phyloP scores from a whole-genome alignment of 257 asterid species.

The Apocynum venetum region DNA sequence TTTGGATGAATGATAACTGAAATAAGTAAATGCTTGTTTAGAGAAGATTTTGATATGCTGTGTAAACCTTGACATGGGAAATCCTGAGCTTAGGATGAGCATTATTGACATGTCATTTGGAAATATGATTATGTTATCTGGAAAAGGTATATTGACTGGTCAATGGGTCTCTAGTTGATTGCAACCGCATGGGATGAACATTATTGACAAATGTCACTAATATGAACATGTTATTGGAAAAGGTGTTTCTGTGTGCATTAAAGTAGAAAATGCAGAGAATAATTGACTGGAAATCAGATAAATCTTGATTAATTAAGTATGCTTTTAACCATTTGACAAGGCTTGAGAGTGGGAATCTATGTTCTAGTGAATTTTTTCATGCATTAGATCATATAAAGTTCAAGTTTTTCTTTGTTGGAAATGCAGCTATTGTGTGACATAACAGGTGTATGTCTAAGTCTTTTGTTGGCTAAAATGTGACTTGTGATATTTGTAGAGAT shows the following conservation, averaged over 20 bases:
- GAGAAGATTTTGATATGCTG: neutral
- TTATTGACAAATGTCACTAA: neutral
- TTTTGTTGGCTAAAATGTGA: neutral
- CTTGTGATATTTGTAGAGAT: too few relatives aligned
- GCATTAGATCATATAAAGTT: too few relatives aligned
- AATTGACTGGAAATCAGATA: neutral
- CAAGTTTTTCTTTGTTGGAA: too few relatives aligned
- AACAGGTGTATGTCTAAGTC: neutral
- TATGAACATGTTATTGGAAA: neutral
- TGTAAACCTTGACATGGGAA: neutral
- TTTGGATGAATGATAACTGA: neutral
- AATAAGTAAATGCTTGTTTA: neutral
- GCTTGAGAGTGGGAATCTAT: too few relatives aligned
- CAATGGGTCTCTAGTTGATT: too few relatives aligned
- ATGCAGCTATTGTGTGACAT: too few relatives aligned
- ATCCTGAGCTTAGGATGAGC: neutral
- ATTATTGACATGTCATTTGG: neutral
- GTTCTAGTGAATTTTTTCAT: too few relatives aligned
- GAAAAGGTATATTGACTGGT: too few relatives aligned
- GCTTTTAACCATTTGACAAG: too few relatives aligned
- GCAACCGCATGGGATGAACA: neutral
- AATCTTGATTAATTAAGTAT: too few relatives aligned
- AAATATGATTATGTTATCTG: neutral
- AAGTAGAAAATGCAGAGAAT: neutral
- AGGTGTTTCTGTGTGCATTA: neutral